Conservation (phyloP, 2,329 filamentous ascomycete species). For the Basipetospora chlamydospora region DNA sequence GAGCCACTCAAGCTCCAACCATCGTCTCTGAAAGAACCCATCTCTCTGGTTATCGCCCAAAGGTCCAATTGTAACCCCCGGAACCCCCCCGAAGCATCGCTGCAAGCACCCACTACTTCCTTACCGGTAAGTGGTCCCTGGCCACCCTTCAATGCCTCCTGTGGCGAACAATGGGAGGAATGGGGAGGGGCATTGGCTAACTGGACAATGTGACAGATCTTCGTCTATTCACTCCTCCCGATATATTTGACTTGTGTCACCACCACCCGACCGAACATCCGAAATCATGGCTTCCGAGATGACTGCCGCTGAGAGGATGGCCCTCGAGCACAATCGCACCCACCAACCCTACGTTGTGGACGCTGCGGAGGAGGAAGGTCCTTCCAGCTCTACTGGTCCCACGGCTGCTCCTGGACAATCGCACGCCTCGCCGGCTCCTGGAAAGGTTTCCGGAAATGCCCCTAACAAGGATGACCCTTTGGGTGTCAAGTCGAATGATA, state of each 20-base stretch:
- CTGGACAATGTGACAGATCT: no score
- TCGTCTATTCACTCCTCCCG: no score
- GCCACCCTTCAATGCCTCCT: neutral
- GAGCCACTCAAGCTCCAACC: conserved; percentile 1
- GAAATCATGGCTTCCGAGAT: conserved; percentile 18
- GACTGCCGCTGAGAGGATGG: conserved; percentile 40
- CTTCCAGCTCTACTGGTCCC: conserved; percentile 45
- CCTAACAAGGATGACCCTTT: conserved; percentile 46
- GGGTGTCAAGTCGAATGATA: conserved; percentile 77
- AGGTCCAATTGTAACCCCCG: conserved; percentile 7
- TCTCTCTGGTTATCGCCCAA: conserved; percentile 4
- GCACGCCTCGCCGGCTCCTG: conserved; percentile 34
- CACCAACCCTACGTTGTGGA: conserved; percentile 65
- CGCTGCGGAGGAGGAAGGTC: conserved; percentile 47
- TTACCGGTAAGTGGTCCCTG: neutral
- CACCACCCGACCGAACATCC: conserved; percentile 3
- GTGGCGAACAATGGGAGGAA: no score
- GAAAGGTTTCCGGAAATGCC: conserved; percentile 50
- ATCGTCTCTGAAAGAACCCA: conserved; percentile 1
- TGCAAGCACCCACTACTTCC: neutral
- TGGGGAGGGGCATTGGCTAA: no score
- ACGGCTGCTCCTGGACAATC: conserved; percentile 29
- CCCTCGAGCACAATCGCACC: conserved; percentile 43
- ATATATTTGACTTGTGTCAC: no score
- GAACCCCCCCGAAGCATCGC: neutral